Percentiles rank a stretch among this genome's conserved stretches.
These are phyloP conservation scores for Neoarthrinium moseri DNA, from an alignment of 2,329 filamentous ascomycete species.

Conservation along the genomic window DNA sequence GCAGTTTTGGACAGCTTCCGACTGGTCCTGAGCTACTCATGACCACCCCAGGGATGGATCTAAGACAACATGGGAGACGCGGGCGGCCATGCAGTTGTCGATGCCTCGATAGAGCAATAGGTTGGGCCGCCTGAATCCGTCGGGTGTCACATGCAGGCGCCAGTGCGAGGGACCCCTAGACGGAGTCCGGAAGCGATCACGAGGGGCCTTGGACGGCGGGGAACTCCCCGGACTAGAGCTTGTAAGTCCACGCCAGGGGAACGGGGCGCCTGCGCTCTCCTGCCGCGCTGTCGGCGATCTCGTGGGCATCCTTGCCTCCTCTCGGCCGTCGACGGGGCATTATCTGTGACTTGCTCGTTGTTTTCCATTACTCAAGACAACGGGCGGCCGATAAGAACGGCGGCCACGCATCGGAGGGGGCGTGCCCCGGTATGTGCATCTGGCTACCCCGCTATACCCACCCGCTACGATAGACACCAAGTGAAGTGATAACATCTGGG, in stretches of 20 bases:
- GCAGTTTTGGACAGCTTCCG: background rate
- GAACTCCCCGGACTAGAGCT: slow-evolving; percentile 5
- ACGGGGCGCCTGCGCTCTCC: no score
- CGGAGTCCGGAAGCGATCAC: slow-evolving; percentile 5
- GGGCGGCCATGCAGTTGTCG: no score
- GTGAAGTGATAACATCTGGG: slow-evolving; percentile 8
- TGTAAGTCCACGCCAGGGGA: background rate
- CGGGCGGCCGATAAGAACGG: no score
- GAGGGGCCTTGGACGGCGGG: slow-evolving; percentile 5
- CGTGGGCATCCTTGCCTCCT: no score
- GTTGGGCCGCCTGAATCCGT: slow-evolving; percentile 12
- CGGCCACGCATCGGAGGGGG: background rate
- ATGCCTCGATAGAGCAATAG: slow-evolving; percentile 9
- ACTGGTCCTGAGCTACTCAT: background rate
- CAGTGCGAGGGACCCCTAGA: background rate
- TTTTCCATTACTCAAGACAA: no score
- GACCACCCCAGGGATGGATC: no score
- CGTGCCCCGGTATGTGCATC: background rate
- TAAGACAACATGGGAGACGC: no score
- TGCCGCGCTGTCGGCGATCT: no score
- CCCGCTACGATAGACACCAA: slow-evolving; percentile 1
- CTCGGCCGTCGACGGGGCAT: no score
- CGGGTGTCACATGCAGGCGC: slow-evolving; percentile 3
- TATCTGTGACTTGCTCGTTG: no score
- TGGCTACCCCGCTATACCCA: slow-evolving; percentile 8